phyloP scores from a whole-genome alignment of 805 yeast species.

The Pichia deserticola region DNA sequence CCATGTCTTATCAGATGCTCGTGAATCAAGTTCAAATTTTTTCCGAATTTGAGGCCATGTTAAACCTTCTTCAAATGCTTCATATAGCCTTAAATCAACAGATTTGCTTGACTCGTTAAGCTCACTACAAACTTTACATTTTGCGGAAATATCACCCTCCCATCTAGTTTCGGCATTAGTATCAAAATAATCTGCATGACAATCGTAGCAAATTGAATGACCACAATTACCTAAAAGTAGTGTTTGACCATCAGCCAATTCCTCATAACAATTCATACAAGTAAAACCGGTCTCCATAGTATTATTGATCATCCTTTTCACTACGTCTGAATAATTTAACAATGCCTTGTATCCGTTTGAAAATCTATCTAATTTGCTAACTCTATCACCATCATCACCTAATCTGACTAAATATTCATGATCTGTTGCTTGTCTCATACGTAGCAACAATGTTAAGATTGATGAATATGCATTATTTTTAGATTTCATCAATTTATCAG shows the following conservation, averaged over 20 bases:
- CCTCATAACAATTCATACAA: constrained; percentile 66
- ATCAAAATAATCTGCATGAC: constrained; percentile 47
- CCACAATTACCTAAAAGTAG: constrained; percentile 60
- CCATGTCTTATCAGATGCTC: constrained; percentile 20
- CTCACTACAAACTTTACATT: constrained; percentile 50
- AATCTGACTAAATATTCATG: constrained; percentile 68
- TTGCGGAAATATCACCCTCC: constrained; percentile 30
- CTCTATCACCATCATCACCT: constrained; percentile 41
- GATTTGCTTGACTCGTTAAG: constrained; percentile 31
- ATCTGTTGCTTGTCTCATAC: constrained; percentile 83
- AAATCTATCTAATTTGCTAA: constrained; percentile 30
- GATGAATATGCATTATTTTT: constrained; percentile 36
- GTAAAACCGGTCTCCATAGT: constrained; percentile 33
- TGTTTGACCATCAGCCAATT: constrained; percentile 35
- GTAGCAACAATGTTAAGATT: constrained; percentile 62
- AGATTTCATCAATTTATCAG: constrained; percentile 35
- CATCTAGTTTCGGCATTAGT: constrained; percentile 30
- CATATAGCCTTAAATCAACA: constrained; percentile 44
- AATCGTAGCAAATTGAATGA: constrained; percentile 59
- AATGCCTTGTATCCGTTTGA: constrained; percentile 22
- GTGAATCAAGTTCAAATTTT: constrained; percentile 17
- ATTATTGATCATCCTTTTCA: constrained; percentile 30
- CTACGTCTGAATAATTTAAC: constrained; percentile 11
- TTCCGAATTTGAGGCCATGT: constrained; percentile 19
- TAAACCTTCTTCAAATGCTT: constrained; percentile 33